Conservation (phyloP, 2,329 filamentous ascomycete genomes). For the Rasamsonia emersonii region DNA sequence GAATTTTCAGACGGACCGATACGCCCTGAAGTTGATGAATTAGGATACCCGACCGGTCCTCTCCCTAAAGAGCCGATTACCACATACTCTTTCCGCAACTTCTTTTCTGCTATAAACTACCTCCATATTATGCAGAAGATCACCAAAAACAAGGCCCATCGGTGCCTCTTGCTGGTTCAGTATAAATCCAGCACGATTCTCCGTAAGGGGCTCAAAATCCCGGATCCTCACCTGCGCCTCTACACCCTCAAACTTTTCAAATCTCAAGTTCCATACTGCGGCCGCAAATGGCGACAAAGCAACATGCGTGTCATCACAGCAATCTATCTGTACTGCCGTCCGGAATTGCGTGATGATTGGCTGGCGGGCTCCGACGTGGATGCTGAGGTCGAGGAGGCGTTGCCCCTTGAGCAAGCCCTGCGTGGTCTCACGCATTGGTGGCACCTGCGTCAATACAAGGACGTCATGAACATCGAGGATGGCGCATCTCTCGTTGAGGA, state of each 20-base stretch:
- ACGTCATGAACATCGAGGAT: constrained; percentile 54
- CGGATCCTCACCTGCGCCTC: constrained; percentile 75
- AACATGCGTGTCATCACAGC: constrained; percentile 99
- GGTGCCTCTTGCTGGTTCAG: constrained; percentile 84
- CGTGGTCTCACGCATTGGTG: constrained; percentile 89
- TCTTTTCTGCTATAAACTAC: constrained; percentile 92
- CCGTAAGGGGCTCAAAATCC: constrained; percentile 82
- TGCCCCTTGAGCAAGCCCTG: constrained; percentile 85
- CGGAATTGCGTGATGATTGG: constrained; percentile 93
- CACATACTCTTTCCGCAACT: constrained; percentile 84
- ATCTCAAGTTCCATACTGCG: constrained; percentile 95
- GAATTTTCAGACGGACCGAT: constrained; percentile 20
- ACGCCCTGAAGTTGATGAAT: constrained; percentile 65
- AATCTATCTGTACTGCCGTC: constrained; percentile 86
- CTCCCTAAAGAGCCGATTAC: constrained; percentile 67
- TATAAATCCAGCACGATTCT: constrained; percentile 93
- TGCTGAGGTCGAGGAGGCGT: constrained; percentile 82
- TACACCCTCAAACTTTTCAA: constrained; percentile 99
- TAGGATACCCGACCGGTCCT: constrained; percentile 67
- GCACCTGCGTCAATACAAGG: constrained; percentile 74
- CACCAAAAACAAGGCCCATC: constrained; percentile 89
- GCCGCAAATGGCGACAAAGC: constrained; percentile 92
- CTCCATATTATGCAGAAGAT: constrained; percentile 95
- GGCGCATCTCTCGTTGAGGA: constrained; percentile 53
- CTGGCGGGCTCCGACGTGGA: constrained; percentile 82